Base-by-base conservation (phyloP, 2,329 filamentous ascomycete species). In the Ophiocordyceps unilateralis region DNA sequence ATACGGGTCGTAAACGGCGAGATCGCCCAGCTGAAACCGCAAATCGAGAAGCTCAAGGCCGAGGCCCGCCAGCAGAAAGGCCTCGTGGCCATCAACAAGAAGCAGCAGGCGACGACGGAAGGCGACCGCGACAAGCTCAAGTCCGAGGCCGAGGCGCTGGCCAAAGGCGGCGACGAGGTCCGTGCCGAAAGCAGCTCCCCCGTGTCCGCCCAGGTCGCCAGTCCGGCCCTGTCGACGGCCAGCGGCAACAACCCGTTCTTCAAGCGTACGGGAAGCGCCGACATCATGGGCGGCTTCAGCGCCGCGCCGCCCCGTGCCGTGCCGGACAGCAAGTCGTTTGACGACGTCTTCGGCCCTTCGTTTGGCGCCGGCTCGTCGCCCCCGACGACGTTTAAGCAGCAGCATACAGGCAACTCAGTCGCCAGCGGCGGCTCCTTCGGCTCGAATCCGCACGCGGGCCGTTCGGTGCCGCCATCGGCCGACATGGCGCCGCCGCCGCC, bases 181-280 rank as follows among this genome's bases (percentile, higher is more conserved):
- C 74, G 69, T 57, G 65, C 61, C 45, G 68, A 68, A 47, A 63
- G 68, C 38, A 65, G 62, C 50, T 72, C 73, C n/a, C 67, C 66
- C 12, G 62, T 67, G 5, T 59, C 67, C 12, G 55, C 57, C 4
- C 60, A 72, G 46, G 69, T 85, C 42, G 72, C 70, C 44, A 93
- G 84, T 59, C 85, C 87, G 37, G 71, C 77, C 44, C 68, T 69
- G 43, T 82, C 78, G 34, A 72, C 70, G 3, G 68, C 78, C 39
- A 89, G 81, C 58, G 84, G 74, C 51, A 95, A 87, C 54, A 98
- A 98, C 58, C 91, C 91, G 1, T 98, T 98, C 69, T 95, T 95
- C 67, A 79, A 86, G 55, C 69, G 76, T 39, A 74, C 76, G 40
- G 71, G 68, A 45, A 79, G 76, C 59, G 69, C 74, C 34, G 71